Evolutionary conservation across 148 eudicot species (phyloP), one percentile per base, ranked within the genome.

Genomic region (Chenopodium quinoa): DNA sequence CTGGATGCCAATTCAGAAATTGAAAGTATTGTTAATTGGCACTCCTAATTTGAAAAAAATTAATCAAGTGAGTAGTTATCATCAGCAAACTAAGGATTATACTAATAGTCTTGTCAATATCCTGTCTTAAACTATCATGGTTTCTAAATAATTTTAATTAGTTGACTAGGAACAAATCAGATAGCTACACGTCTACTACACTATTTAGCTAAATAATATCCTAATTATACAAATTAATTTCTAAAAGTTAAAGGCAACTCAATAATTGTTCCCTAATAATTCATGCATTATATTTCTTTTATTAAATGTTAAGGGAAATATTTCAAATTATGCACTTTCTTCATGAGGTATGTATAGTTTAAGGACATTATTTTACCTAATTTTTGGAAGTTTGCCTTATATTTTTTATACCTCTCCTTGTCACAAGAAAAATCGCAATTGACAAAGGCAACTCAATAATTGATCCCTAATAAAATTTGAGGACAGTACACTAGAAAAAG

Each of bases 101-200:
- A 71, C 5, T 40, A 52, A 29, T 47, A 52, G 63, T 54, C 20
- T 73, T 73, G 85, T 78, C 79, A 75, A 78, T 25, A 66, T 66
- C 77, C 13, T 66, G 63, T 76, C 56, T 40, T 63, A 62, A 40
- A 25, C 19, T 3, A n/a, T 31, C 31, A 19, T 54, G 11, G 50
- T 9, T 40, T 6, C 44, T 40, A 7, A 48, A 11, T 10, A 13
- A 50, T 48, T 23, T 64, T 48, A 32, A 48, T 76, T 19, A 44
- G 66, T 63, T 82, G 73, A 82, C 79, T 78, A 31, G 9, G 47
- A 31, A 71, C 27, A 52, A 83, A 31, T 63, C 48, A 32, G 46
- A 70, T 70, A 82, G 70, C 46, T 60, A 47, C 29, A 14, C 16
- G 23, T 23, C 23, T 71, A 1, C 27, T 78, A 58, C 7, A 71